Base-by-base conservation (phyloP, 2,329 filamentous ascomycete genomes). In the Amauroascus verrucosus region DNA sequence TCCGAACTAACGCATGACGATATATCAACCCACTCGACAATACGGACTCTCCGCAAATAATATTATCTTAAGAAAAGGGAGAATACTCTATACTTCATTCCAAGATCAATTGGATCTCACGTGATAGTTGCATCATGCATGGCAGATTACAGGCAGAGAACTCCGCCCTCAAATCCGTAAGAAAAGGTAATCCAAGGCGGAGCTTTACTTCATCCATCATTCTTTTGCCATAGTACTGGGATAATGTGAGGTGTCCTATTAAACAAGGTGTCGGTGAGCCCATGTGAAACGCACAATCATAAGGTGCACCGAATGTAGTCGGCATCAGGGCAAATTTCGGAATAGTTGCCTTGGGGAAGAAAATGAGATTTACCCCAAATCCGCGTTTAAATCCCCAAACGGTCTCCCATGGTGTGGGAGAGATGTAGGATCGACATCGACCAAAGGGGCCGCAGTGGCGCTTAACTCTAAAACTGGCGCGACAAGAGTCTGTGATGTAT, bases 401-500 rank as follows among this genome's bases (percentile, higher is more conserved):
- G 30, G 33, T 28, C 14, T 33, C 38, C 48, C 32, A 51, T 24
- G 20, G 13, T 16, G 18, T 44, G 3, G 16, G 28, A 35, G 16
- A n/a, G 37, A 43, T 33, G 8, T 13, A 18, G 16, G 48, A 51
- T 51, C 48, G 38, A 44, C 48, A 26, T 33, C 14, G 32, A 48
- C 46, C 33, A 48, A 48, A 35, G 30, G 28, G 48, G 40, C 28
- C 48, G 48, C 38, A 51, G 38, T 35, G 48, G 48, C 48, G 48
- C 48, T 51, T 51, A 51, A 51, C 48, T 33, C 38, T 51, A 44
- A 44, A 44, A 33, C 48, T 51, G 48, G 38, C 48, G 48, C 48
- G 48, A 38, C 28, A n/a, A 33, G 9, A 44, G 11, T 20, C 6
- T 11, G 13, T 30, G 13, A 3, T 37, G 7, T 7, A 9, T 9